A percentile compares a stretch with the other conserved stretches of the same genome.
Evolutionary conservation across 2,329 filamentous ascomycete species (phyloP).

Genomic region (Lasiodiplodia theobromae): DNA sequence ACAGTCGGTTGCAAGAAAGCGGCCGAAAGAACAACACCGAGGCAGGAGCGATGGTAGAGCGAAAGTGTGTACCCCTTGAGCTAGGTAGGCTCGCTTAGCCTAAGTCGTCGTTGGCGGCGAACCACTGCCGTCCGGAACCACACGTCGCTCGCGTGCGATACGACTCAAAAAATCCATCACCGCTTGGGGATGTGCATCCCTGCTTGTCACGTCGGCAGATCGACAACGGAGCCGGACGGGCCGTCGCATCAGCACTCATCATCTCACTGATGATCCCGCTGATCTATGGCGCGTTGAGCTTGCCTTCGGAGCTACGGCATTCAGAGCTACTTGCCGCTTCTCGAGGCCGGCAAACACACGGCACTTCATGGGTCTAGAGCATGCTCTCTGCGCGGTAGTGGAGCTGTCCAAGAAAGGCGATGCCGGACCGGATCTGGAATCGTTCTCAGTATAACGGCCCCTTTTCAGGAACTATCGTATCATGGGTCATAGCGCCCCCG

Average conservation of each 20-base stretch:
- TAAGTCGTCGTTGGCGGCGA: background rate
- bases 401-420: background rate
- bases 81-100: background rate
- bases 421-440: background rate
- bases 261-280: background rate
- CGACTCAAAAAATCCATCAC: background rate
- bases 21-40: background rate
- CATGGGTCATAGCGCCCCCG: background rate
- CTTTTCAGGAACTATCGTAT: conserved; percentile 1
- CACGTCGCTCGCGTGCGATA: background rate
- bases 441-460: background rate
- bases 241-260: background rate
- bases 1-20: background rate
- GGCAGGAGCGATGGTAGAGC: background rate
- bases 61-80: background rate
- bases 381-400: background rate
- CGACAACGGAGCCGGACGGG: background rate
- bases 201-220: background rate
- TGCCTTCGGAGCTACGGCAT: background rate
- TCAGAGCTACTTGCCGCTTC: background rate
- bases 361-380: background rate
- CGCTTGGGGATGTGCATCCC: background rate
- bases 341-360: background rate
- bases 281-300: background rate
- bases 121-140: background rate